phyloP scores from a whole-genome alignment of 257 asterid species.

The Ligustrum vulgare region DNA sequence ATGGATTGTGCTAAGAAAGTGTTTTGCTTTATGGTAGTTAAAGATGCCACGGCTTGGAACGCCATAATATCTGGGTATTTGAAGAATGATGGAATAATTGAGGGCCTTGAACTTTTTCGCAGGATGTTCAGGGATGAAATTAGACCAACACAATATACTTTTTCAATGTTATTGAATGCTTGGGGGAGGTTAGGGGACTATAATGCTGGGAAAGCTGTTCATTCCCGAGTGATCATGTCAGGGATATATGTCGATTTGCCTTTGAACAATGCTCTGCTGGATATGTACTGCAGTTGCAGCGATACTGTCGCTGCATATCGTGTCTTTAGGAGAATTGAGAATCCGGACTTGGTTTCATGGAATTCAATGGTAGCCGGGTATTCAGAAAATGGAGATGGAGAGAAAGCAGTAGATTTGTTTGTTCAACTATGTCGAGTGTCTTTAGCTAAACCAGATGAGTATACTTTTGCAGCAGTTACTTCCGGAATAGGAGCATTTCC shows the following conservation, averaged over 20 bases:
- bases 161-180: constrained; percentile 70
- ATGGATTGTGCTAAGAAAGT: constrained; percentile 46
- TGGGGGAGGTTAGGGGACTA: constrained; percentile 56
- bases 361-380: constrained; percentile 76
- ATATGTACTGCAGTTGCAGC: constrained; percentile 78
- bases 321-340: constrained; percentile 46
- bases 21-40: constrained; percentile 41
- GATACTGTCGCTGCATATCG: constrained; percentile 43
- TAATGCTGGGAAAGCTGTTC: constrained; percentile 48
- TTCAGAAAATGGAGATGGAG: constrained; percentile 63
- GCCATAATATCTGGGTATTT: constrained; percentile 50
- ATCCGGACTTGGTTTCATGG: constrained; percentile 85
- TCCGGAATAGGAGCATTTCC: constrained; percentile 50
- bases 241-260: constrained; percentile 59
- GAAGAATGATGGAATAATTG: constrained; percentile 50
- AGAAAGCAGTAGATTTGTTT: constrained; percentile 53
- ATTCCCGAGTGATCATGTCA: constrained; percentile 52
- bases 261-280: constrained; percentile 65
- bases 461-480: constrained; percentile 67
- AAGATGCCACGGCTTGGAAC: constrained; percentile 74
- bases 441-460: constrained; percentile 56
- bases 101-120: constrained; percentile 43
- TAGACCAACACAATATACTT: constrained; percentile 58
- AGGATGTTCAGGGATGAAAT: constrained; percentile 45
- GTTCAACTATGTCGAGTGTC: constrained; percentile 36